Base-by-base conservation (phyloP, 208 protist genomes). In the Crithidia fasciculata region DNA sequence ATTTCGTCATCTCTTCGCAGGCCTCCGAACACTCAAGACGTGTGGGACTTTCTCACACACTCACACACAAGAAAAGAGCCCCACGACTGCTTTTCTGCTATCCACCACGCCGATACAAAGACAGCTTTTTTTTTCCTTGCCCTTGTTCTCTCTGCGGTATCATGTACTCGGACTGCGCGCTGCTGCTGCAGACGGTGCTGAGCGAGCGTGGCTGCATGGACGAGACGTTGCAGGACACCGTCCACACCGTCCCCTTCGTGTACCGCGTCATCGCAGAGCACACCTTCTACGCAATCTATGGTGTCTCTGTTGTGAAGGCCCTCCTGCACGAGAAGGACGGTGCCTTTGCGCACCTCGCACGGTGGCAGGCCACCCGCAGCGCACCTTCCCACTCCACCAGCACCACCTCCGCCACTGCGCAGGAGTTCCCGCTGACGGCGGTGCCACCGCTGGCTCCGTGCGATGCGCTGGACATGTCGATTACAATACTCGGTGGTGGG, bases 401-500 rank as follows among this genome's bases (percentile, higher is more conserved):
- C 55, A 19, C 40, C n/a, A 60, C 40, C n/a, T 41, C 45, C 7
- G 16, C 39, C 28, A 19, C 15, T 44, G n/a, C 6, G 4, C 19
- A 1, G 43, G 28, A 15, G 15, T 19, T n/a, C 37, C 47, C 61
- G 9, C 57, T 62, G 8, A 9, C 52, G 44, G 49, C 15, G 15
- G 13, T 87, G 49, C 70, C 66, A 3, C 53, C 72, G 9, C n/a
- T 86, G 19, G 18, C 74, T 0, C 81, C 83, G 28, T 82, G 74
- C 16, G 77, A 74, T 49, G 60, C 50, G 10, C 69, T 92, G n/a
- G 90, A 92, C 44, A 62, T 91, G 68, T 74, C 73, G 5, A 60
- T 92, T 40, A 82, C 80, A 9, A 69, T 95, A n/a, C 73, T 91
- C 3, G 90, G 90, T 28, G 83, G 87, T 49, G 90, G 90, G 49